These are phyloP conservation scores for Fusarium longipes DNA, from an alignment of 2,329 filamentous ascomycete genomes.

Conservation along the genomic window DNA sequence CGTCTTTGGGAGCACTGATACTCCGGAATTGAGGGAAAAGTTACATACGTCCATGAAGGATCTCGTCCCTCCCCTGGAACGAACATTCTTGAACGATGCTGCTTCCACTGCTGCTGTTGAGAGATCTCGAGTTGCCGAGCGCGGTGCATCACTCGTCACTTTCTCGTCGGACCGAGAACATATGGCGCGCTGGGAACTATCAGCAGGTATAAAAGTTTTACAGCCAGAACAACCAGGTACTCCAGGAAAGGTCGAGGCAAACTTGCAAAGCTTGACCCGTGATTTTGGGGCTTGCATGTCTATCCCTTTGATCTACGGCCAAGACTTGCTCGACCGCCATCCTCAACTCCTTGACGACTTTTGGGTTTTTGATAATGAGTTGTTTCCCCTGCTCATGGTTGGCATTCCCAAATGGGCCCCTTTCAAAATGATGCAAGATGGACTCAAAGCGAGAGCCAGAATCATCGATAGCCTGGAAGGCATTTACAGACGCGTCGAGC, in stretches of 20 bases:
- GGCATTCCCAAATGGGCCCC: constrained; percentile 39
- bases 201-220: constrained; percentile 16
- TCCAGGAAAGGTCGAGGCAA: constrained; percentile 6
- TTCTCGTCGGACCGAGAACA: constrained; percentile 18
- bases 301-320: constrained; percentile 38
- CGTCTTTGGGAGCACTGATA: constrained; percentile 29
- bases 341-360: constrained; percentile 33
- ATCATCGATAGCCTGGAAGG: constrained; percentile 18
- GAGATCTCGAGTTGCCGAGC: constrained; percentile 20
- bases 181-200: constrained; percentile 37
- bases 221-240: not conserved
- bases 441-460: constrained; percentile 29
- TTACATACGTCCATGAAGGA: constrained; percentile 14
- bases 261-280: constrained; percentile 22
- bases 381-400: constrained; percentile 37
- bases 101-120: constrained; percentile 35
- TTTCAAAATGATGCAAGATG: constrained; percentile 32
- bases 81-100: constrained; percentile 37
- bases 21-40: constrained; percentile 14
- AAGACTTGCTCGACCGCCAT: constrained; percentile 34
- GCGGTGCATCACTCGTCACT: constrained; percentile 24
- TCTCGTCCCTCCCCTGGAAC: constrained; percentile 27
- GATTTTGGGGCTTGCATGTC: constrained; percentile 43
- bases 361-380: constrained; percentile 41
- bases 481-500: constrained; percentile 11